These are phyloP conservation scores for Aphanomyces euteiches DNA, from an alignment of 352 stramenopile species.

Conservation along the genomic window DNA sequence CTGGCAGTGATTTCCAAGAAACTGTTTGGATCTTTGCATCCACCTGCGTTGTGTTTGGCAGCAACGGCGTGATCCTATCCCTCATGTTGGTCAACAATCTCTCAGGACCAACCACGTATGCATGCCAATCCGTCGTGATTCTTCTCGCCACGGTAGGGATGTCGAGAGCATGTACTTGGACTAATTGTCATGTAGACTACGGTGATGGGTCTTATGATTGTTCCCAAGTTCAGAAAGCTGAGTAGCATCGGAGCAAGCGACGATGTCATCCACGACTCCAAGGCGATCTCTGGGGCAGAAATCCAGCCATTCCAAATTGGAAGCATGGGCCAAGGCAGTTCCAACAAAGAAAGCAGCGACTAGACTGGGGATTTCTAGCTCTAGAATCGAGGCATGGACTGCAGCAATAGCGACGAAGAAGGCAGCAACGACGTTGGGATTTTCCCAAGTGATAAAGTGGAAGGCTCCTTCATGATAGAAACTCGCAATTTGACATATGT, in stretches of 20 bases:
- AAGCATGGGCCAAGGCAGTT: too few relatives aligned
- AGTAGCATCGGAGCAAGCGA: neutral
- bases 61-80: constrained; percentile 43
- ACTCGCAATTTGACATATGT: too few relatives aligned
- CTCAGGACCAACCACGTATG: constrained; percentile 38
- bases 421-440: too few relatives aligned
- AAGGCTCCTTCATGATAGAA: too few relatives aligned
- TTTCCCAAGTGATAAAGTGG: too few relatives aligned
- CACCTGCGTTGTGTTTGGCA: constrained; percentile 46
- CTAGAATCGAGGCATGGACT: too few relatives aligned
- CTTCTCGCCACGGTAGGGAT: constrained; percentile 37
- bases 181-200: neutral
- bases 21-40: constrained; percentile 61
- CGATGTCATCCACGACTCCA: too few relatives aligned
- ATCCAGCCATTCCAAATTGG: too few relatives aligned
- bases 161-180: constrained; percentile 13
- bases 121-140: constrained; percentile 36
- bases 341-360: too few relatives aligned
- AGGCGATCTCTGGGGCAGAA: too few relatives aligned
- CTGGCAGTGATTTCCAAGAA: constrained; percentile 65
- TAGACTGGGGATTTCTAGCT: too few relatives aligned
- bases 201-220: constrained; percentile 21
- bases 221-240: constrained; percentile 22
- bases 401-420: too few relatives aligned
- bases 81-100: constrained; percentile 49